A percentile compares a stretch with the other conserved stretches of the same genome.
Conservation (phyloP, 2,329 filamentous ascomycete species). For the Exserohilum turcica region DNA sequence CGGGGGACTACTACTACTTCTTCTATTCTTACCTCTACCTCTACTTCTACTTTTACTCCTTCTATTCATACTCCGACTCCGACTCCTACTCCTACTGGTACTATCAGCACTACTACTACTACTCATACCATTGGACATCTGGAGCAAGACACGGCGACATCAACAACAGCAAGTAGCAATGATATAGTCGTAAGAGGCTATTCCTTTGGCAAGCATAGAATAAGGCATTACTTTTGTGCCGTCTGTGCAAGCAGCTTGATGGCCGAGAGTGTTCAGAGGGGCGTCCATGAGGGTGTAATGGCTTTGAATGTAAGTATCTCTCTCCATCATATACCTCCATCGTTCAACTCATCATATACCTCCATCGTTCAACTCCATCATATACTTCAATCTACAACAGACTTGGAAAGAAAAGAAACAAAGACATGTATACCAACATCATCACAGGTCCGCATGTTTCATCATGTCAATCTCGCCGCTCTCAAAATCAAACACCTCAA, state of each 20-base stretch:
- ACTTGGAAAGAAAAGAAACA: too few species aligned
- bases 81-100: too few species aligned
- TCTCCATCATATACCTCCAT: too few species aligned
- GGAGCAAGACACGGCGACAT: constrained; percentile 22
- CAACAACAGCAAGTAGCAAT: constrained; percentile 19
- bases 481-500: neutral
- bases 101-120: too few species aligned
- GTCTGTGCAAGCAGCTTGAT: constrained; percentile 36
- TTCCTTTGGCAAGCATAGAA: constrained; percentile 33
- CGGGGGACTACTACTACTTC: too few species aligned
- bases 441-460: neutral
- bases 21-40: too few species aligned
- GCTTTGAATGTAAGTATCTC: constrained; percentile 34
- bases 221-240: constrained; percentile 41
- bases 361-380: too few species aligned
- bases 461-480: neutral
- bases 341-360: too few species aligned
- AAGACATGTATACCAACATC: neutral
- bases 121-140: too few species aligned
- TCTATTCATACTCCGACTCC: too few species aligned
- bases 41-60: too few species aligned
- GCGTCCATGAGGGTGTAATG: constrained; percentile 36
- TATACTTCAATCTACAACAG: too few species aligned
- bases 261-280: constrained; percentile 33
- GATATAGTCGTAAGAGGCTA: constrained; percentile 22